Evolutionary conservation across 176 grass and related monocot genomes (phyloP), one percentile per base, ranked within the genome.

Genomic region (Paspalum vaginatum): DNA sequence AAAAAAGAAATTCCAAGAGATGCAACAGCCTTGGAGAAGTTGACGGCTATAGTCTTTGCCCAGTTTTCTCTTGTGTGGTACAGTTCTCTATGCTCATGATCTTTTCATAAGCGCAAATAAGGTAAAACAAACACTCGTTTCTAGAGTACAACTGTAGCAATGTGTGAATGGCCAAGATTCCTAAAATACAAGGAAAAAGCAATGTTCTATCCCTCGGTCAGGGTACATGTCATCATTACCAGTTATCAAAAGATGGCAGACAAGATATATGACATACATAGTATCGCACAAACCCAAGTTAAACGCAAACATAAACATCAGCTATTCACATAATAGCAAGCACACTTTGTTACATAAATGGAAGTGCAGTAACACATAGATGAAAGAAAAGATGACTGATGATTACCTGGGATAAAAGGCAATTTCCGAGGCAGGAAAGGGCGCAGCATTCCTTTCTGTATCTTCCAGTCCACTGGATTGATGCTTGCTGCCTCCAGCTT

Each of bases 381-480:
- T 43, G 54, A 25, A 59, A 59, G 5, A 25, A 25, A 25, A 25
- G 13, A 1, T 20, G 27, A 17, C 40, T 22, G 4, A 47, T 2
- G 74, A 38, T 84, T 91, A 94, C 91, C 79, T 83, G 94, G 94
- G 53, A 94, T 63, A 47, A 70, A 97, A 24, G 93, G 90, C 7
- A 97, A 82, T 77, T 53, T 93, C 6, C 47, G 39, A 45, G 93
- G 85, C 43, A 85, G n/a, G 11, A 97, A 21, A 84, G 93, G 93
- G 37, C 86, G 22, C 4, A 84, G 0, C 9, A 72, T 5, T 18
- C 93, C 93, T 25, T 93, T 91, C 70, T 97, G 90, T 9, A 89
- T 80, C 87, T 91, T 97, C 90, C 90, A 97, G 61, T 97, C 93
- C 48, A 89, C 55, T 9, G 83, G 93, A 60, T 97, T 97, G 61